Evolutionary conservation across 177 flowering plant genomes (phyloP).

Genomic region (Vitis hybrid): DNA sequence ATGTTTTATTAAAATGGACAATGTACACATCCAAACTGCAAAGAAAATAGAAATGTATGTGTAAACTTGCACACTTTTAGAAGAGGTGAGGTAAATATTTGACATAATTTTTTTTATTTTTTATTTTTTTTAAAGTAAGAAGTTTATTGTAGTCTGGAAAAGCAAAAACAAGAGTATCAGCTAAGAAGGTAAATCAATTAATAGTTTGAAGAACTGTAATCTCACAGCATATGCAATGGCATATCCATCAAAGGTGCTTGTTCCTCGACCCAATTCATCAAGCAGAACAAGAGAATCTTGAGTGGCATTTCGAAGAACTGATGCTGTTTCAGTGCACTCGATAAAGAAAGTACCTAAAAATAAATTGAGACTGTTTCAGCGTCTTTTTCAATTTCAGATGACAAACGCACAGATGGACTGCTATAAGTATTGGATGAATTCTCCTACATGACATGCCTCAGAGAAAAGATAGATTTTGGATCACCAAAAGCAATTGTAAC

Average conservation of each 20-base stretch:
- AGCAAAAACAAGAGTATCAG: background rate
- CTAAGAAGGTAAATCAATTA: background rate
- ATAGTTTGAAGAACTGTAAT: background rate
- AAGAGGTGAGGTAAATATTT: background rate
- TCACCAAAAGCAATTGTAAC: no score
- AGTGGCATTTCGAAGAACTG: slow-evolving; percentile 86
- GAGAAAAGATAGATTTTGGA: no score
- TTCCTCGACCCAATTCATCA: slow-evolving; percentile 98
- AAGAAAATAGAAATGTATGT: background rate
- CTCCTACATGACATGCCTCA: no score
- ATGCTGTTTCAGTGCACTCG: slow-evolving; percentile 94
- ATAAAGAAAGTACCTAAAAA: slow-evolving; percentile 77
- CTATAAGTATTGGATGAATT: no score
- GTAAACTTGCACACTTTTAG: no score
- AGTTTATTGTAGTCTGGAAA: background rate
- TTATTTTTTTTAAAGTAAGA: no score
- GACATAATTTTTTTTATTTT: no score
- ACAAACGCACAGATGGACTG: no score
- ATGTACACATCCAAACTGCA: background rate
- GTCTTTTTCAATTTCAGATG: background rate
- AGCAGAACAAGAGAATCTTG: slow-evolving; percentile 87
- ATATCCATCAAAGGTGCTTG: slow-evolving; percentile 98
- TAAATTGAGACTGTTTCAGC: background rate
- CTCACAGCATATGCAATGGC: slow-evolving; percentile 99
- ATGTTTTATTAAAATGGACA: background rate